Percentiles rank a stretch among this genome's conserved stretches.
Evolutionary conservation across 129 eudicot genomes (phyloP).

Genomic region (Flaveria brownii): DNA sequence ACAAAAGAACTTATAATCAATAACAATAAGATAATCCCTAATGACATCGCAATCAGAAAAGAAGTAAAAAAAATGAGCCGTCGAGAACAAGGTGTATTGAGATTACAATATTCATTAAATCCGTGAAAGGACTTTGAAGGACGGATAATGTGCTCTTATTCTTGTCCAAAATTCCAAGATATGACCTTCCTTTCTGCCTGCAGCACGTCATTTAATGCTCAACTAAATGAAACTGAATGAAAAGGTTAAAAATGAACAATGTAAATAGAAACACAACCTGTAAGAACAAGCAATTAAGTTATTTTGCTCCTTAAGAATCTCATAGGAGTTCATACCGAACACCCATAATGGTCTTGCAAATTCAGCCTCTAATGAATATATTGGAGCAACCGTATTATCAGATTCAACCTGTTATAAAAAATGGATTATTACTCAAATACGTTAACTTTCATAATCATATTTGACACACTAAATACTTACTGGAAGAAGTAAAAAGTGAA

Average conservation of each 20-base stretch:
- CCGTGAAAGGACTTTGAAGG: constrained; percentile 82
- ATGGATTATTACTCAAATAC: constrained; percentile 3
- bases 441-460: neutral
- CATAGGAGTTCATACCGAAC: constrained; percentile 92
- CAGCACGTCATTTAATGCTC: constrained; percentile 33
- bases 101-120: constrained; percentile 71
- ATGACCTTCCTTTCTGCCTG: constrained; percentile 88
- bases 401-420: constrained; percentile 62
- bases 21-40: neutral
- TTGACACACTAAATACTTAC: neutral
- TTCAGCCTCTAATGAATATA: constrained; percentile 77
- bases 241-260: neutral
- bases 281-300: constrained; percentile 82
- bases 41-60: constrained; percentile 5
- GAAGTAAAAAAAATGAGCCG: neutral
- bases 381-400: constrained; percentile 59
- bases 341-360: constrained; percentile 90
- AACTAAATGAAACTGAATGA: constrained; percentile 1
- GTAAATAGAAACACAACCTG: constrained; percentile 51
- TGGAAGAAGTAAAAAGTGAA: neutral
- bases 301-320: constrained; percentile 53
- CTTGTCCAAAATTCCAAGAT: constrained; percentile 71
- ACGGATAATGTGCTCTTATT: constrained; percentile 48
- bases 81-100: constrained; percentile 21
- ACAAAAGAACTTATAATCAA: constrained; percentile 16